phyloP scores from a whole-genome alignment of 208 protist species.

The Wallacemonas collosoma region DNA sequence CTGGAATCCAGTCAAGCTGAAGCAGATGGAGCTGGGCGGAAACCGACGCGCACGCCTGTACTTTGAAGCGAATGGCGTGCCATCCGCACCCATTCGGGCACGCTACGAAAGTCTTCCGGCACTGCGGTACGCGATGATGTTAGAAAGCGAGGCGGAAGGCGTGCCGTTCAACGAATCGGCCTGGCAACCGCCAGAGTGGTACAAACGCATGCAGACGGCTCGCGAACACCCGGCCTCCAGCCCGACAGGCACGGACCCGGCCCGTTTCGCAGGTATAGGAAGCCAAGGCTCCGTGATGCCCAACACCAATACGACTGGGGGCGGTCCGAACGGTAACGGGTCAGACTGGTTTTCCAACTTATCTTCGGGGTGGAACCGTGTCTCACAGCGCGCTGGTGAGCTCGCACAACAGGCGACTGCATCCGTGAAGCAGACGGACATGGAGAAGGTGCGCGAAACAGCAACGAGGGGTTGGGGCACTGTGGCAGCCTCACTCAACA shows the following conservation, averaged over 20 bases:
- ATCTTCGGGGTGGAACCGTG: conserved; percentile 51
- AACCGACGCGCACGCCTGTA: conserved; percentile 89
- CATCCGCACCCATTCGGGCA: conserved; percentile 53
- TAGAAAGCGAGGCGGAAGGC: conserved; percentile 77
- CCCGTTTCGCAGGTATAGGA: conserved; percentile 62
- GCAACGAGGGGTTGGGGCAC: conserved; percentile 56
- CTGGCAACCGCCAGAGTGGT: conserved; percentile 86
- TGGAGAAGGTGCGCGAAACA: conserved; percentile 54
- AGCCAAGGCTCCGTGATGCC: conserved; percentile 15
- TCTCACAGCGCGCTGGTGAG: conserved; percentile 69
- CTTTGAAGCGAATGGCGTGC: conserved; percentile 79
- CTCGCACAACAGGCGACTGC: conserved; percentile 62
- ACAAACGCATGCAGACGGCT: conserved; percentile 43
- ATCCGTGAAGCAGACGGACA: conserved; percentile 55
- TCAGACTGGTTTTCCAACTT: conserved; percentile 64
- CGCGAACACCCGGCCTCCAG: conserved; percentile 21
- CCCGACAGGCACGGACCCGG: conserved; percentile 42
- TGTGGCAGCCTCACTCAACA: conserved; percentile 43
- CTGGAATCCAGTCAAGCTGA: conserved; percentile 90
- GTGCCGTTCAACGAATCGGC: conserved; percentile 68
- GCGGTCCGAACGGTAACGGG: not conserved
- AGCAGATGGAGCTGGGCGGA: conserved; percentile 89
- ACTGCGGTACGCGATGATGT: conserved; percentile 80
- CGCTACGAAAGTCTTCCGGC: conserved; percentile 83
- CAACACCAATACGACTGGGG: conserved; percentile 13